Evolutionary conservation across 2,329 filamentous ascomycete species (phyloP).

Genomic region (Incumbomyces lentus): DNA sequence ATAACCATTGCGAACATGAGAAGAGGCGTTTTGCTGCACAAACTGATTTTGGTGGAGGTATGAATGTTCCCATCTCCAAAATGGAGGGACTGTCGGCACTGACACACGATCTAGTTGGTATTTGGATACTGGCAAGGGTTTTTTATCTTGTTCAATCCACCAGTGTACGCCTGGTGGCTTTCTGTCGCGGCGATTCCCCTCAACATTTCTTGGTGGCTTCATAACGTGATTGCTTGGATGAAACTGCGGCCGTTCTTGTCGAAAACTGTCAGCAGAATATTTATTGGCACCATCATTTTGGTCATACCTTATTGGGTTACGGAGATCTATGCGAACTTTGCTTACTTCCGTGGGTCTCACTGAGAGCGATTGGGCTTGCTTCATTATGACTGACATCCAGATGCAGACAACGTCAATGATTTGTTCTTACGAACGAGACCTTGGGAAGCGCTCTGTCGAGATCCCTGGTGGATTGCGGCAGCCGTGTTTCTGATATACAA

Average conservation of each 20-base stretch:
- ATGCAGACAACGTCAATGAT: slow-evolving; percentile 26
- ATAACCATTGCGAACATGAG: slow-evolving; percentile 37
- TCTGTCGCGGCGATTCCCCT: slow-evolving; percentile 46
- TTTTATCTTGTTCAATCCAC: slow-evolving; percentile 43
- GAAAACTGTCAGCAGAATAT: slow-evolving; percentile 36
- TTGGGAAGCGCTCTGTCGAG: slow-evolving; percentile 46
- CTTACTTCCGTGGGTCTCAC: slow-evolving; percentile 40
- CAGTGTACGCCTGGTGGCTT: slow-evolving; percentile 49
- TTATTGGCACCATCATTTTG: slow-evolving; percentile 46
- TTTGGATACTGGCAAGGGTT: slow-evolving; percentile 45
- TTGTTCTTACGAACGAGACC: slow-evolving; percentile 43
- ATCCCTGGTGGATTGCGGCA: slow-evolving; percentile 54
- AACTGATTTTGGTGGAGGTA: slow-evolving; percentile 36
- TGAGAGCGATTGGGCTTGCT: no score
- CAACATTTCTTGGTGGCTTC: slow-evolving; percentile 47
- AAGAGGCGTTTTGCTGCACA: slow-evolving; percentile 32
- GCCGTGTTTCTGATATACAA: slow-evolving; percentile 45
- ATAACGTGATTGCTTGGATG: slow-evolving; percentile 53
- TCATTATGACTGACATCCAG: no score
- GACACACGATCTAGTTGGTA: slow-evolving; percentile 30
- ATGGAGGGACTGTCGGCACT: background rate
- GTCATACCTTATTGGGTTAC: slow-evolving; percentile 50
- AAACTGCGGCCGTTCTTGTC: slow-evolving; percentile 48
- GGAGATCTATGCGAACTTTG: slow-evolving; percentile 51
- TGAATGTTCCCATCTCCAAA: background rate